These are phyloP conservation scores for Ophiostoma fasciatum DNA, from an alignment of 2,329 filamentous ascomycete species.

Conservation along the genomic window DNA sequence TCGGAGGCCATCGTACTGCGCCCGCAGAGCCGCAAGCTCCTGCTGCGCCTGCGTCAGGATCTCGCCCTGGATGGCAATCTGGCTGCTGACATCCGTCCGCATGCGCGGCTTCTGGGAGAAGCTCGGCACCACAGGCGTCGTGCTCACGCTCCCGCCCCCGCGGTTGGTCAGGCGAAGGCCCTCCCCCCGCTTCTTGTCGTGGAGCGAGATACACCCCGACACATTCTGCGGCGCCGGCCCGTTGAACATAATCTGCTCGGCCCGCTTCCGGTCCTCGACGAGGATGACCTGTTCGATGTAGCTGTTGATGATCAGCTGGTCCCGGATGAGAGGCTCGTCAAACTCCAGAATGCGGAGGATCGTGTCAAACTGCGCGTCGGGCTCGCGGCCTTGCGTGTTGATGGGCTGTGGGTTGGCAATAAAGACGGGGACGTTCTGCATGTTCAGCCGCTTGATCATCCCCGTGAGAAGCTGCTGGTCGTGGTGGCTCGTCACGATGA, in stretches of 20 bases:
- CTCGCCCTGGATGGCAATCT: slow-evolving; percentile 40
- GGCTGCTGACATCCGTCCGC: slow-evolving; percentile 58
- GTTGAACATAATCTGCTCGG: slow-evolving; percentile 52
- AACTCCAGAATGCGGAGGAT: slow-evolving; percentile 70
- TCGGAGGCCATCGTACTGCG: slow-evolving; percentile 30
- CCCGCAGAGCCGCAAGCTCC: slow-evolving; percentile 38
- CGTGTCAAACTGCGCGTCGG: slow-evolving; percentile 57
- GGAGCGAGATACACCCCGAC: slow-evolving; percentile 53
- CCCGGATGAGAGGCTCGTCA: slow-evolving; percentile 61
- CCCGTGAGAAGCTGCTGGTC: slow-evolving; percentile 56
- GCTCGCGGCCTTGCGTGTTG: slow-evolving; percentile 55
- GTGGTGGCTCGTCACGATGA: slow-evolving; percentile 63
- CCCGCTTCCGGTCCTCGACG: slow-evolving; percentile 52
- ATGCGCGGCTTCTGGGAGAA: slow-evolving; percentile 51
- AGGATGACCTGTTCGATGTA: slow-evolving; percentile 74
- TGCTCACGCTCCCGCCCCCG: slow-evolving; percentile 21
- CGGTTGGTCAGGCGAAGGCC: slow-evolving; percentile 42
- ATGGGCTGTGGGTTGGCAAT: slow-evolving; percentile 45
- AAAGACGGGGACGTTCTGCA: slow-evolving; percentile 40
- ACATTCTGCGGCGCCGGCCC: slow-evolving; percentile 52
- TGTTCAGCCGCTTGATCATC: slow-evolving; percentile 44
- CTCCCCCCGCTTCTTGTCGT: slow-evolving; percentile 42
- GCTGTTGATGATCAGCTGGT: slow-evolving; percentile 71
- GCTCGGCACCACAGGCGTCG: slow-evolving; percentile 26
- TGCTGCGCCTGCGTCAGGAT: slow-evolving; percentile 36